These are phyloP conservation scores for Neonectria ditissima DNA, from an alignment of 2,329 filamentous ascomycete genomes.

Conservation along the genomic window DNA sequence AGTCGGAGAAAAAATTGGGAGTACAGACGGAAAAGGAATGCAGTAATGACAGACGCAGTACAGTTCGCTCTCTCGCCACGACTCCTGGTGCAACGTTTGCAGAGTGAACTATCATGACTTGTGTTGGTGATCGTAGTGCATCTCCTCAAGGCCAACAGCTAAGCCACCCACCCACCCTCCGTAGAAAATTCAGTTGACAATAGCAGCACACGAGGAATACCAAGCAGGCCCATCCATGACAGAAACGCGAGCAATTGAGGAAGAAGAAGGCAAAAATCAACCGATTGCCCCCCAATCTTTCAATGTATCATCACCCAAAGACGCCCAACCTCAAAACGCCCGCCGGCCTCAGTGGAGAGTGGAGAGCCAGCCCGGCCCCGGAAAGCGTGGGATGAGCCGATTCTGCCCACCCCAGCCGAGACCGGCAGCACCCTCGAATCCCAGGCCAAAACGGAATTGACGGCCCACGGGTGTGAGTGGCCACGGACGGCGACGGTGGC, in stretches of 20 bases:
- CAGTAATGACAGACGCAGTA: background rate
- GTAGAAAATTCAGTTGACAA: background rate
- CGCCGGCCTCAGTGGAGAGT: conserved; percentile 22
- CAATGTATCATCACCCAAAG: conserved; percentile 1
- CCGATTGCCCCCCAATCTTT: conserved; percentile 1
- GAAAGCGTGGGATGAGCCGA: conserved; percentile 26
- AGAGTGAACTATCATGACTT: background rate
- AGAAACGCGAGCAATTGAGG: no score
- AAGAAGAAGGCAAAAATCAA: no score
- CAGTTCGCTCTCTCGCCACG: background rate
- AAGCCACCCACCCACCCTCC: background rate
- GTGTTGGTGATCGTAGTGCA: background rate
- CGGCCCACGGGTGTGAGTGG: background rate
- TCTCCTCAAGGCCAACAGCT: background rate
- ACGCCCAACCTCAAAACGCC: conserved; percentile 13
- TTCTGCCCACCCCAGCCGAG: conserved; percentile 26
- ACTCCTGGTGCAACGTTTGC: background rate
- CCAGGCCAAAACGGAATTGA: conserved; percentile 8
- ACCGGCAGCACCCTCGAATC: conserved; percentile 1
- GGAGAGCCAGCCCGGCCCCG: conserved; percentile 14
- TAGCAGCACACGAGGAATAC: background rate
- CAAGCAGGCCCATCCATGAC: background rate
- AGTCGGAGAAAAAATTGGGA: background rate
- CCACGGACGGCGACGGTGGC: background rate
- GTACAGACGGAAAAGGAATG: background rate